Conservation (phyloP, 23 red algal species). For the Chondrus crispus region DNA sequence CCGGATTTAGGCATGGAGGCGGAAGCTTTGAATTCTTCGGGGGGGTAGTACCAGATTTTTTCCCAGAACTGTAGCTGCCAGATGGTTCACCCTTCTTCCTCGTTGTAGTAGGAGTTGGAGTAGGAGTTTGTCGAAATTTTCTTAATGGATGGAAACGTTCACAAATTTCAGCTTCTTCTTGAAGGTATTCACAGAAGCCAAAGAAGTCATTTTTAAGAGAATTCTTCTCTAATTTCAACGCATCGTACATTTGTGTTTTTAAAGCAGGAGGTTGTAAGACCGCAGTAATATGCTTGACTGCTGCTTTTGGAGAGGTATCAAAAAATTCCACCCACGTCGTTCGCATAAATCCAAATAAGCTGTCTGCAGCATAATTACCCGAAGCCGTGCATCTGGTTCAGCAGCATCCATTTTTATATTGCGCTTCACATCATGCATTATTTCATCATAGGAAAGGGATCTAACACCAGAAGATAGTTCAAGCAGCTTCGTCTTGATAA, state of each 20-base stretch:
- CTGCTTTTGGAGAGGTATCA: not conserved
- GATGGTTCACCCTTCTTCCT: not conserved
- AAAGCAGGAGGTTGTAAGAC: not conserved
- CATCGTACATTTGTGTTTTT: not conserved
- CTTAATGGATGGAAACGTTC: no score
- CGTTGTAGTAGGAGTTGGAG: no score
- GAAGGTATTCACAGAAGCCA: not conserved
- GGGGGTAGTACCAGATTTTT: not conserved
- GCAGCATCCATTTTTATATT: not conserved
- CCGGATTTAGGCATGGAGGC: conserved; percentile 16
- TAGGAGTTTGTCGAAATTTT: no score
- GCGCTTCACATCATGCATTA: not conserved
- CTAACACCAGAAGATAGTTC: not conserved
- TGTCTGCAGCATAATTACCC: not conserved
- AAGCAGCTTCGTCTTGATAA: not conserved
- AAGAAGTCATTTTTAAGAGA: not conserved
- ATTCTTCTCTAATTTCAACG: not conserved
- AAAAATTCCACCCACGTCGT: not conserved
- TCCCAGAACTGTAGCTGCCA: not conserved
- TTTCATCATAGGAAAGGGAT: not conserved
- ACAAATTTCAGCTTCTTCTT: not conserved
- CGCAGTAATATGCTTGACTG: not conserved
- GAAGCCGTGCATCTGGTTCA: not conserved
- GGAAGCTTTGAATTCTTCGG: not conserved
- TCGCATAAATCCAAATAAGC: not conserved